A percentile compares a stretch with the other conserved stretches of the same genome.
phyloP scores from a whole-genome alignment of 768 basidiomycete species.

The Naganishia kalamii region DNA sequence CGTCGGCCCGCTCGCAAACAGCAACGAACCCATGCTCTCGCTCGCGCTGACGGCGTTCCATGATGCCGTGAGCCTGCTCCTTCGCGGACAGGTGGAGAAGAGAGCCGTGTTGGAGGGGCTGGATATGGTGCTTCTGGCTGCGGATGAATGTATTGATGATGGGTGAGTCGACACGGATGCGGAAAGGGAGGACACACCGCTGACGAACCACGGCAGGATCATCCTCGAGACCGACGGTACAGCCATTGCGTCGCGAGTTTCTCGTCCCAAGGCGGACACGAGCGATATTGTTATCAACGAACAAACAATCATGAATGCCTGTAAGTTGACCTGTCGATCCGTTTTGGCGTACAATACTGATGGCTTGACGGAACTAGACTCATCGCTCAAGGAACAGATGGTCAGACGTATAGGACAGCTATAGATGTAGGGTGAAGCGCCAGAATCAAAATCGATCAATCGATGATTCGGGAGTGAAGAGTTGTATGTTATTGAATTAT shows the following conservation, averaged over 20 bases:
- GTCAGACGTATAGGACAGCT: conserved; percentile 44
- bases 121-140: conserved; percentile 80
- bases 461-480: background rate
- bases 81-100: conserved; percentile 91
- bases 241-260: conserved; percentile 91
- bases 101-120: conserved; percentile 87
- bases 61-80: conserved; percentile 76
- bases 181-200: background rate
- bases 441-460: background rate
- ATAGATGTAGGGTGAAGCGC: conserved; percentile 10
- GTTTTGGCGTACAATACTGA: background rate
- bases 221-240: conserved; percentile 94
- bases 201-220: conserved; percentile 54
- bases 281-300: conserved; percentile 98
- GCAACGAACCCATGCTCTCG: conserved; percentile 95
- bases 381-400: conserved; percentile 42
- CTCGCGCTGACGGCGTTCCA: conserved; percentile 73
- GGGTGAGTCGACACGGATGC: conserved; percentile 59
- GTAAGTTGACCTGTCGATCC: conserved; percentile 52
- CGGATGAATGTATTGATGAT: conserved; percentile 97
- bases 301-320: conserved; percentile 88
- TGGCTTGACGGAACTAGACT: conserved; percentile 30
- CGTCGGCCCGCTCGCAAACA: conserved; percentile 65
- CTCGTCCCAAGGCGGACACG: conserved; percentile 82
- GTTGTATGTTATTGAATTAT: conserved; percentile 12